These are phyloP conservation scores for Ophiostoma tasmaniense DNA, from an alignment of 2,329 filamentous ascomycete genomes.

Conservation along the genomic window DNA sequence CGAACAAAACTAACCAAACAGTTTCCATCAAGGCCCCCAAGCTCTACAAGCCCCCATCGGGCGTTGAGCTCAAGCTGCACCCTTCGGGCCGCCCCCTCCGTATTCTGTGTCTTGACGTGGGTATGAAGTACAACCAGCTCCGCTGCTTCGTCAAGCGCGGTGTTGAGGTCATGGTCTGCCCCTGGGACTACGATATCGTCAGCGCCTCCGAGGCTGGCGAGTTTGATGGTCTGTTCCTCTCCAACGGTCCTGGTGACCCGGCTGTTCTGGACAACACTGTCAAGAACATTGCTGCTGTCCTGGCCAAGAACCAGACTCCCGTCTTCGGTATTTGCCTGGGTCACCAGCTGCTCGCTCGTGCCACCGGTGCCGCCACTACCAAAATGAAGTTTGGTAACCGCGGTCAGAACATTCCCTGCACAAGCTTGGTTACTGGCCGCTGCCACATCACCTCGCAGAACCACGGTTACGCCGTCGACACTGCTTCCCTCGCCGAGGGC, in stretches of 20 bases:
- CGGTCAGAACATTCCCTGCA: constrained; percentile 97
- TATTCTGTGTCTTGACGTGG: constrained; percentile 89
- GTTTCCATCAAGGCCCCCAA: constrained; percentile 84
- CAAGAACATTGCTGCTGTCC: constrained; percentile 65
- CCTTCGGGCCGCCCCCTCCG: constrained; percentile 80
- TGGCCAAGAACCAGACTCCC: constrained; percentile 72
- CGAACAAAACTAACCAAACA: constrained; percentile 40
- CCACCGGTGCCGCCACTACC: constrained; percentile 71
- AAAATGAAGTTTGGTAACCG: constrained; percentile 99
- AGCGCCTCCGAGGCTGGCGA: constrained; percentile 65
- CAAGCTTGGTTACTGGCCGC: constrained; percentile 86
- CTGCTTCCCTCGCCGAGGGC: constrained; percentile 60
- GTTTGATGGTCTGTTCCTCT: constrained; percentile 95
- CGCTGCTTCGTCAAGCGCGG: constrained; percentile 85
- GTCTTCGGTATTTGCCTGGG: constrained; percentile 96
- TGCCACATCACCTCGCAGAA: constrained; percentile 99
- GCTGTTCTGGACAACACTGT: constrained; percentile 74
- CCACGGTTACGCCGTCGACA: constrained; percentile 90
- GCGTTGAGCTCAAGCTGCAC: constrained; percentile 70
- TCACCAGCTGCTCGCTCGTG: constrained; percentile 84
- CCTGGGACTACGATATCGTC: constrained; percentile 91
- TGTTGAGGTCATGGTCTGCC: constrained; percentile 87
- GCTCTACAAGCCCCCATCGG: constrained; percentile 68
- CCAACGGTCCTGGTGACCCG: constrained; percentile 94
- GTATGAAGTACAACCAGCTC: constrained; percentile 97